These are phyloP conservation scores for Tilletia walkeri DNA, from an alignment of 1,284 basidiomycete genomes.

Conservation along the genomic window DNA sequence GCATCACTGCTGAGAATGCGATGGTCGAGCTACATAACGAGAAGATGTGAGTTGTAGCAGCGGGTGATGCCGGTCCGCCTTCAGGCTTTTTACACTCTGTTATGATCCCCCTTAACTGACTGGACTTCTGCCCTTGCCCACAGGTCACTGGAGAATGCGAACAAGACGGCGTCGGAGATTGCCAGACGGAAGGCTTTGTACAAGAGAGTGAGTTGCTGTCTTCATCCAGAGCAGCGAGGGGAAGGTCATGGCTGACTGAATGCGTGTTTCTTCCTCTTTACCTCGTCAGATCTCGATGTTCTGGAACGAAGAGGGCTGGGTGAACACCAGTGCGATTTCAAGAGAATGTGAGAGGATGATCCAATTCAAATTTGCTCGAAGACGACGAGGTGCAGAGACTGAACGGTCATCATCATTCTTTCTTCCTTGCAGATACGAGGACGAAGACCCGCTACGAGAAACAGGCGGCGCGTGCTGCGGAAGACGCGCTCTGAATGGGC, in stretches of 20 bases:
- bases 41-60: conserved; percentile 37
- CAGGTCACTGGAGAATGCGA: conserved; percentile 42
- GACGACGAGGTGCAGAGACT: not conserved
- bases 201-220: conserved; percentile 27
- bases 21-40: conserved; percentile 51
- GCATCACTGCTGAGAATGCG: conserved; percentile 51
- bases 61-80: too few relatives aligned
- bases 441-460: conserved; percentile 5
- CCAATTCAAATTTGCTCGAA: too few relatives aligned
- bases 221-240: too few relatives aligned
- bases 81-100: too few relatives aligned
- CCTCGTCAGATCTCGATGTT: conserved; percentile 36
- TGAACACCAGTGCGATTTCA: conserved; percentile 48
- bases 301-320: conserved; percentile 48
- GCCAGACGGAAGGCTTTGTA: conserved; percentile 49
- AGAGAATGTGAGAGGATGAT: conserved; percentile 18
- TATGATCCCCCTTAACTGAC: too few relatives aligned
- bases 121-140: not conserved
- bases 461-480: conserved; percentile 4
- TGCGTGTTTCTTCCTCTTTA: not conserved
- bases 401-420: not conserved
- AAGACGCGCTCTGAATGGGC: too few relatives aligned
- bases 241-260: not conserved
- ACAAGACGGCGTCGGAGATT: conserved; percentile 49
- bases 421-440: not conserved